phyloP scores from a whole-genome alignment of 1,284 basidiomycete species.

The Boletus mariae region DNA sequence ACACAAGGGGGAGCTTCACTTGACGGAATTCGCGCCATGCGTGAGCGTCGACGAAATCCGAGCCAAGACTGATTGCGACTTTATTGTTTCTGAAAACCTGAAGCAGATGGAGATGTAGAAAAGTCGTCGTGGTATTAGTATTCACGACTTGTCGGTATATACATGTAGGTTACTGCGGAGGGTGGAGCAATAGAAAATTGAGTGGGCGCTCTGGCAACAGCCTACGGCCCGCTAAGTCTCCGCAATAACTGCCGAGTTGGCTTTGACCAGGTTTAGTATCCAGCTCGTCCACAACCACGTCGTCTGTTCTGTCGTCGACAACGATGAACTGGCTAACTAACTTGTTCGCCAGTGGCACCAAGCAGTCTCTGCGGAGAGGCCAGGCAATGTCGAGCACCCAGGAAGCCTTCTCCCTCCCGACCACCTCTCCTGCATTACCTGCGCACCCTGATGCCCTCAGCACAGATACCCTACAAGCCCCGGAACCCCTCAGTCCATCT shows the following conservation, averaged over 20 bases:
- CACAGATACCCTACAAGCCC: constrained; percentile 47
- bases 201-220: not conserved
- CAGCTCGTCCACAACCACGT: constrained; percentile 1
- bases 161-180: constrained; percentile 3
- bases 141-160: not conserved
- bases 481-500: constrained; percentile 45
- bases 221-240: not conserved
- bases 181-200: constrained; percentile 22
- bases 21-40: too few relatives aligned
- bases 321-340: constrained; percentile 69
- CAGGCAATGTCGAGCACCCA: constrained; percentile 69
- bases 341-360: constrained; percentile 51
- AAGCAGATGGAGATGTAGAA: not conserved
- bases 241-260: constrained; percentile 1
- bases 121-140: not conserved
- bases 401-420: constrained; percentile 76
- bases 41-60: too few relatives aligned
- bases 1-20: too few relatives aligned
- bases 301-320: constrained; percentile 9
- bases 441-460: constrained; percentile 57
- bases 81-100: not conserved
- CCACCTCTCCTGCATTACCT: constrained; percentile 57
- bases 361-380: constrained; percentile 47
- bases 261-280: constrained; percentile 14
- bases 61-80: not conserved